Evolutionary conservation across 441 rosid species (phyloP).

Genomic region (Pelargonium citronellum): DNA sequence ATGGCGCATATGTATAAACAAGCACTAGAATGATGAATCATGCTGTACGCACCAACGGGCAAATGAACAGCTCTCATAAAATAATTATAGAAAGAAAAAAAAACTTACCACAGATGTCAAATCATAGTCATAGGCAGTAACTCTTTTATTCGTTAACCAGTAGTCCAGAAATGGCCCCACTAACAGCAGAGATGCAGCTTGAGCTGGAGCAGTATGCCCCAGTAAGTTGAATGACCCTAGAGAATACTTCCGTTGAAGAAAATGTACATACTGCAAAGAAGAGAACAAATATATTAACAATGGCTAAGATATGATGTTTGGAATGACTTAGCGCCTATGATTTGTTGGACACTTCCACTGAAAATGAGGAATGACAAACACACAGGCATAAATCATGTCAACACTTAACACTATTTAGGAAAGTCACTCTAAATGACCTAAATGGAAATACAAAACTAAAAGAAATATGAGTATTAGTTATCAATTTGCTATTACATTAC

Average conservation of each 20-base stretch:
- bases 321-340: not conserved
- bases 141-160: conserved; percentile 59
- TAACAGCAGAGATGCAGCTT: conserved; percentile 56
- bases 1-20: too few species aligned
- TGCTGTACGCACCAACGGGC: too few species aligned
- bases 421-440: not conserved
- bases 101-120: conserved; percentile 47
- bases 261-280: conserved; percentile 62
- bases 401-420: too few species aligned
- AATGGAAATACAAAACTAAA: not conserved
- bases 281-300: not conserved
- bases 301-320: conserved; percentile 2
- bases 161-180: conserved; percentile 68
- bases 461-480: not conserved
- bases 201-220: conserved; percentile 81
- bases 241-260: conserved; percentile 56
- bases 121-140: conserved; percentile 49
- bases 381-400: too few species aligned
- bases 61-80: too few species aligned
- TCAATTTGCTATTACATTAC: not conserved
- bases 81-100: not conserved
- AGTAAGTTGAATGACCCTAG: conserved; percentile 63
- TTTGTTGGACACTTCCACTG: not conserved
- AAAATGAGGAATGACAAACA: not conserved
- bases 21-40: too few species aligned